Percentiles rank a stretch among this genome's conserved stretches.
These are phyloP conservation scores for Helianthus tuberosus DNA, from an alignment of 129 eudicot genomes.

Conservation along the genomic window DNA sequence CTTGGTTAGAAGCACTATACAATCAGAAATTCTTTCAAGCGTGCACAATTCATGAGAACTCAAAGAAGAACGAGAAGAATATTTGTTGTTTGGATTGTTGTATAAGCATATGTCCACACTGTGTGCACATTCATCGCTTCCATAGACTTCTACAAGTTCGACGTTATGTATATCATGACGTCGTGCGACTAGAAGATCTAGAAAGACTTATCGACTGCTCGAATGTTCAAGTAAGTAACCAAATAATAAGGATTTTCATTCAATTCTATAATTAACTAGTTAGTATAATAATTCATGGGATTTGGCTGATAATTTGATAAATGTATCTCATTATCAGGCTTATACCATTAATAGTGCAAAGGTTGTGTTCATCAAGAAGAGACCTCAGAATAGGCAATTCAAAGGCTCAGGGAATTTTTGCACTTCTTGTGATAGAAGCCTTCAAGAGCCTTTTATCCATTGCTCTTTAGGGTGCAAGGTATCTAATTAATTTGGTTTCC, in stretches of 20 bases:
- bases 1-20: constrained; percentile 92
- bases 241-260: not conserved
- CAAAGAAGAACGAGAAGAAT: constrained; percentile 93
- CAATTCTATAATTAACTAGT: not conserved
- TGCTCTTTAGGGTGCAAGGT: constrained; percentile 99
- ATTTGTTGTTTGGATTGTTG: constrained; percentile 93
- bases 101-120: constrained; percentile 91
- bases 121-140: constrained; percentile 66
- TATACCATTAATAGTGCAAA: constrained; percentile 90
- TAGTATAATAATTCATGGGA: constrained; percentile 16
- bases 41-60: constrained; percentile 74
- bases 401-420: constrained; percentile 87
- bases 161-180: constrained; percentile 89
- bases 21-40: constrained; percentile 69
- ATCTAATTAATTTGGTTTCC: constrained; percentile 2
- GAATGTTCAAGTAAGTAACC: constrained; percentile 68
- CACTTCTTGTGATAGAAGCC: constrained; percentile 94
- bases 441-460: constrained; percentile 93
- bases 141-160: constrained; percentile 93
- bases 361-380: constrained; percentile 88
- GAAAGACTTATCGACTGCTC: constrained; percentile 94
- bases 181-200: constrained; percentile 85
- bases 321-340: constrained; percentile 46
- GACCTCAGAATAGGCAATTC: constrained; percentile 94
- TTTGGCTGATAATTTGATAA: constrained; percentile 13